Evolutionary conservation across 208 protist genomes (phyloP).

Genomic region (Crithidia expoeki): DNA sequence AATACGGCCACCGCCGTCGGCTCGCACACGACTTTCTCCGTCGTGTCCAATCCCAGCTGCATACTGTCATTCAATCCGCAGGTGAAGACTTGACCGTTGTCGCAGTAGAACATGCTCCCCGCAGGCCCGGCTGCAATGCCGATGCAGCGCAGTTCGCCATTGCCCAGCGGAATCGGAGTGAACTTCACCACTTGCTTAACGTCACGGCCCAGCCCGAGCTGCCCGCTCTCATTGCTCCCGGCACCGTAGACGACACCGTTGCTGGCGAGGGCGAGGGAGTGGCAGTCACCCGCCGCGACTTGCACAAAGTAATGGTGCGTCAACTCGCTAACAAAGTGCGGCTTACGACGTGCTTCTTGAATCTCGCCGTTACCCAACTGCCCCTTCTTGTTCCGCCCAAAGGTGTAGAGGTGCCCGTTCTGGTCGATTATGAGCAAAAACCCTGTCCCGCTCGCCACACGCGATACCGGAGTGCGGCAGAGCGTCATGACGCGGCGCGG

Average conservation of each 20-base stretch:
- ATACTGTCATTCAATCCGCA: slow-evolving; percentile 83
- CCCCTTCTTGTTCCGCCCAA: slow-evolving; percentile 85
- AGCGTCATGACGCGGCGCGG: slow-evolving; percentile 87
- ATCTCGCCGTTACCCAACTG: slow-evolving; percentile 84
- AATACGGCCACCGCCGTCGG: slow-evolving; percentile 55
- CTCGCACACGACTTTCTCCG: slow-evolving; percentile 52
- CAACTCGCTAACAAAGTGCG: slow-evolving; percentile 55
- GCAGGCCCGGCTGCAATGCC: slow-evolving; percentile 80
- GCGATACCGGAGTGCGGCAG: slow-evolving; percentile 68
- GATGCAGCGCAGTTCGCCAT: slow-evolving; percentile 50
- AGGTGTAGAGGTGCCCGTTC: slow-evolving; percentile 80
- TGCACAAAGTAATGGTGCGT: slow-evolving; percentile 83
- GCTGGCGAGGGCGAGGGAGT: slow-evolving; percentile 86
- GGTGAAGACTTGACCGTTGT: slow-evolving; percentile 71
- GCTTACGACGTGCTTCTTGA: slow-evolving; percentile 69
- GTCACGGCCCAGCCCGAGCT: slow-evolving; percentile 74
- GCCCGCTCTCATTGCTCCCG: slow-evolving; percentile 84
- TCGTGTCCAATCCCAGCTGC: slow-evolving; percentile 82
- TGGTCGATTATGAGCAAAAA: slow-evolving; percentile 89
- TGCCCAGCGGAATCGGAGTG: slow-evolving; percentile 65
- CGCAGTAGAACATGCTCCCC: slow-evolving; percentile 87
- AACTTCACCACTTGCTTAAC: slow-evolving; percentile 53
- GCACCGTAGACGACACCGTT: slow-evolving; percentile 84
- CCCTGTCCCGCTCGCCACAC: slow-evolving; percentile 74
- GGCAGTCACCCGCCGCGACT: slow-evolving; percentile 79